Evolutionary conservation across 192 early-diverging fungal species (phyloP).

Genomic region (Bifiguratus adelaidae): DNA sequence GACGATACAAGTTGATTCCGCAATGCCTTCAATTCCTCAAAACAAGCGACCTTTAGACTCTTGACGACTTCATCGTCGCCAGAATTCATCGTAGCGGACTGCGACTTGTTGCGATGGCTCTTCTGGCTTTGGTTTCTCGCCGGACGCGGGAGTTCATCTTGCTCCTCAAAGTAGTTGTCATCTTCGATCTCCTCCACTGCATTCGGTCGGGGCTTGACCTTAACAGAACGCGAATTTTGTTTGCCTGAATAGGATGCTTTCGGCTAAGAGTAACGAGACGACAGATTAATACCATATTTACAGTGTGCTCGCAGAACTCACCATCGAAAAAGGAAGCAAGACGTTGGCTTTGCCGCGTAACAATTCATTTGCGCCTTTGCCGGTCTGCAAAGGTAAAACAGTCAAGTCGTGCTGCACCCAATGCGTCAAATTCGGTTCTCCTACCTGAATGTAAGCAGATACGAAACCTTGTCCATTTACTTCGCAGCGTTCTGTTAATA

Average conservation of each 20-base stretch:
- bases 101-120: not conserved
- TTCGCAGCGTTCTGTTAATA: slow-evolving; percentile 53
- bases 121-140: not conserved
- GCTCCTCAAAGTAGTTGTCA: too few species aligned
- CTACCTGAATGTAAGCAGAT: slow-evolving; percentile 5
- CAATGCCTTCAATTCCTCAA: not conserved
- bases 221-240: too few species aligned
- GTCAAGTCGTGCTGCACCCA: not conserved
- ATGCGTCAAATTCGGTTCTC: not conserved
- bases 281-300: not conserved
- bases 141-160: not conserved
- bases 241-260: too few species aligned
- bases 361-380: not conserved
- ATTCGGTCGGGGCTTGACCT: too few species aligned
- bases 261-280: not conserved
- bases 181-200: too few species aligned
- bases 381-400: not conserved
- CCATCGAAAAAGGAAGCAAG: not conserved
- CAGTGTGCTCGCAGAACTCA: not conserved
- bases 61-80: not conserved
- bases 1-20: not conserved
- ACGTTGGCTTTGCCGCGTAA: not conserved
- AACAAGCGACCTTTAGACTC: not conserved
- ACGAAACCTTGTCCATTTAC: slow-evolving; percentile 49
- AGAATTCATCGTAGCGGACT: not conserved